phyloP scores from a whole-genome alignment of 495 filamentous ascomycete species.

The Lasiosphaeriaceae sp. region DNA sequence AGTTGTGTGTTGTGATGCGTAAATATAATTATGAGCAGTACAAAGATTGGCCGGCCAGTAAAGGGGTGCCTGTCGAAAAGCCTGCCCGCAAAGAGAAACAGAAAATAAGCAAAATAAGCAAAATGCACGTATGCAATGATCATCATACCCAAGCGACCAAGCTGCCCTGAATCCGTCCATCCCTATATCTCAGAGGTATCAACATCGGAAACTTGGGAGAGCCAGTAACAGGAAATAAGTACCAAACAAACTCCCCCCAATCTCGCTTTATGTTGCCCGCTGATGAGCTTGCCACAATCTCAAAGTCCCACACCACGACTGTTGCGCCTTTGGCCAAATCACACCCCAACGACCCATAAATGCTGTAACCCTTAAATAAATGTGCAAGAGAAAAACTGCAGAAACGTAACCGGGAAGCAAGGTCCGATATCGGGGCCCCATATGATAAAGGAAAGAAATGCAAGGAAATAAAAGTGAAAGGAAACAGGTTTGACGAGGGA shows the following conservation, averaged over 20 bases:
- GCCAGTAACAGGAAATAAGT: constrained; percentile 1
- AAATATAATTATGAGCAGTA: no score
- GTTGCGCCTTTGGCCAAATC: constrained; percentile 7
- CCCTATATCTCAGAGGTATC: background rate
- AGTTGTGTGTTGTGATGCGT: no score
- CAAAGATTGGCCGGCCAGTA: no score
- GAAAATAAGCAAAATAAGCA: constrained; percentile 1
- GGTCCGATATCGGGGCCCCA: background rate
- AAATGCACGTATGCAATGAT: background rate
- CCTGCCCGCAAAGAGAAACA: background rate
- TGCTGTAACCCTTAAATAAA: constrained; percentile 6
- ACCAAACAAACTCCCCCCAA: background rate
- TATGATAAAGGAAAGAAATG: background rate
- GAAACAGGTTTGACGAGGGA: background rate
- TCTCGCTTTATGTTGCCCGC: constrained; percentile 7
- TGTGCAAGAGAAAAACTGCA: background rate
- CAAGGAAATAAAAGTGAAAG: background rate
- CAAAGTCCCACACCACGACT: constrained; percentile 3
- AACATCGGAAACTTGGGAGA: constrained; percentile 1
- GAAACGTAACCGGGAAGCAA: background rate
- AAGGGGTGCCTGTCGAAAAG: no score
- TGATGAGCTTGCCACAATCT: constrained; percentile 6
- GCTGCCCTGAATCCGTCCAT: background rate
- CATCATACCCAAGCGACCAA: background rate
- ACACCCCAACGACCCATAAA: constrained; percentile 15